These are phyloP conservation scores for Thuja plicata DNA, from an alignment of 83 land plant species.

Conservation along the genomic window DNA sequence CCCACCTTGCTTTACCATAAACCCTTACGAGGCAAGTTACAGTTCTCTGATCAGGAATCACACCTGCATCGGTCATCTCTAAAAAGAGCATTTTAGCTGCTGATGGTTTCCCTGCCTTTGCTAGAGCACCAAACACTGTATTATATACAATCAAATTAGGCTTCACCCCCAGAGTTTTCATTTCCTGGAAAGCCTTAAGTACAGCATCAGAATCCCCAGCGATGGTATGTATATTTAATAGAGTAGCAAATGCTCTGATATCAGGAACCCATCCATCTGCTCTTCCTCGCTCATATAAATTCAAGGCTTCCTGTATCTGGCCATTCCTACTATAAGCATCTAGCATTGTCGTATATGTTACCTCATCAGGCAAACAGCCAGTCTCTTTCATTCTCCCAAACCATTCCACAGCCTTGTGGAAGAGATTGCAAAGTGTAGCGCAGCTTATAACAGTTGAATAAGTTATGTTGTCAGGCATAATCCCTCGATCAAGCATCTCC, in stretches of 20 bases:
- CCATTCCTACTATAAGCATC: constrained; percentile 75
- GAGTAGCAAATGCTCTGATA: constrained; percentile 57
- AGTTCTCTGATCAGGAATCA: constrained; percentile 73
- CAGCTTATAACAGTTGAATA: constrained; percentile 90
- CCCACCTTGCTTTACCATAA: constrained; percentile 75
- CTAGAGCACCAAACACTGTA: constrained; percentile 64
- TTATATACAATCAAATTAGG: constrained; percentile 87
- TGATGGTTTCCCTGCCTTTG: constrained; percentile 64
- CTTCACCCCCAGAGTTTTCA: constrained; percentile 59
- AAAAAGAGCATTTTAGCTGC: constrained; percentile 60
- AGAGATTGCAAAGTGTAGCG: constrained; percentile 66
- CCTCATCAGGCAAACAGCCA: constrained; percentile 84
- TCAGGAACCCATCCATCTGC: constrained; percentile 85
- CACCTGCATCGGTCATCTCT: constrained; percentile 66
- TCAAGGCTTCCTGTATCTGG: constrained; percentile 69
- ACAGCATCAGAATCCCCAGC: constrained; percentile 71
- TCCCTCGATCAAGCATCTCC: constrained; percentile 61
- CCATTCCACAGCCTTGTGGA: constrained; percentile 80
- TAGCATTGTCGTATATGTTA: constrained; percentile 80
- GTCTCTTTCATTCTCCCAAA: constrained; percentile 86
- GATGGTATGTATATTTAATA: constrained; percentile 70
- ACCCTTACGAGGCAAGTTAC: constrained; percentile 70
- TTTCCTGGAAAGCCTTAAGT: constrained; percentile 60
- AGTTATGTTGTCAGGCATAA: constrained; percentile 79
- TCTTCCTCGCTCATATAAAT: constrained; percentile 71